Evolutionary conservation across 352 stramenopile genomes (phyloP).

Genomic region (Globisporangium middletonii): DNA sequence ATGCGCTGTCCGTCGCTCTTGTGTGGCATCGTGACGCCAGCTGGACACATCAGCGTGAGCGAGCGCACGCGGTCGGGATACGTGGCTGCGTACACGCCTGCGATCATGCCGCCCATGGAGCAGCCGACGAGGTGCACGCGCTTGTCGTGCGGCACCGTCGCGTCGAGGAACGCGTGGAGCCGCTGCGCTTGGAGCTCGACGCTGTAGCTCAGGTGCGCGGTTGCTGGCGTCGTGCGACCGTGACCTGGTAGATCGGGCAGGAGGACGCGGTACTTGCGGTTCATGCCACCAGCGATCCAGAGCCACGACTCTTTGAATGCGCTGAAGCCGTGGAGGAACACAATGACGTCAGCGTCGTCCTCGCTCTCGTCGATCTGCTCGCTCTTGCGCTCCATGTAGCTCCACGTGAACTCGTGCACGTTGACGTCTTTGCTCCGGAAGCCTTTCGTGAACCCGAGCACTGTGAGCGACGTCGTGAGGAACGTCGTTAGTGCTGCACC

Average conservation of each 20-base stretch:
- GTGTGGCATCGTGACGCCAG: conserved; percentile 57
- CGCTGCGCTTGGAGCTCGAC: conserved; percentile 44
- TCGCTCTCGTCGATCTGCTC: conserved; percentile 15
- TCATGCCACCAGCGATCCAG: conserved; percentile 36
- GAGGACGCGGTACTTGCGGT: conserved; percentile 48
- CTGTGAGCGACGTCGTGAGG: conserved; percentile 34
- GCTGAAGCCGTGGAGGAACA: conserved; percentile 72
- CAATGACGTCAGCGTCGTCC: conserved; percentile 34
- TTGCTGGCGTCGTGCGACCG: conserved; percentile 42
- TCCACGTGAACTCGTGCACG: conserved; percentile 59
- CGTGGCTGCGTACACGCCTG: conserved; percentile 51
- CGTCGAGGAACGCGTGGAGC: conserved; percentile 56
- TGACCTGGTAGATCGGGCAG: conserved; percentile 65
- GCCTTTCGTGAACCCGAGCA: conserved; percentile 39
- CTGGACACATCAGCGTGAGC: conserved; percentile 68
- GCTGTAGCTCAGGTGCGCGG: conserved; percentile 36
- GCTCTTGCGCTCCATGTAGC: conserved; percentile 54
- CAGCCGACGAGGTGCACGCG: conserved; percentile 67
- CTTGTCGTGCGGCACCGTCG: conserved; percentile 31
- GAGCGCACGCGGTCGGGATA: conserved; percentile 50
- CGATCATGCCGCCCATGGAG: conserved; percentile 76
- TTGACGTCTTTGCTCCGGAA: conserved; percentile 36
- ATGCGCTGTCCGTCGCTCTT: conserved; percentile 49
- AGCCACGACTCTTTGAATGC: conserved; percentile 66
- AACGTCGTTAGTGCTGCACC: conserved; percentile 16